These are phyloP conservation scores for Sarcodon aspratus DNA, from an alignment of 768 basidiomycete species.

Conservation along the genomic window DNA sequence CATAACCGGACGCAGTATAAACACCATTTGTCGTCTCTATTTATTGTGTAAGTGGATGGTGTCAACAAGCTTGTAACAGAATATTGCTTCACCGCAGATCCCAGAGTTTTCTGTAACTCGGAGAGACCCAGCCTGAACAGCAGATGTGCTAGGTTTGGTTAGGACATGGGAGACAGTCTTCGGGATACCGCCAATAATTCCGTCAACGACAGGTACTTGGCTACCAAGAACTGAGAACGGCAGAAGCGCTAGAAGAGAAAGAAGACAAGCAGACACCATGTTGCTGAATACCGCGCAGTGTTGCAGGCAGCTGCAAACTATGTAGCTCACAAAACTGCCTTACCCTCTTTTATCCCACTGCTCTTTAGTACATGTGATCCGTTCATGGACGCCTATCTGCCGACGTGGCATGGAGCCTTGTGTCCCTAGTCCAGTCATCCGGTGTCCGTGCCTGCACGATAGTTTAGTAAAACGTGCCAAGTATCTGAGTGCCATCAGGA, in stretches of 20 bases:
- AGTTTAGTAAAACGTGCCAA: too few relatives aligned
- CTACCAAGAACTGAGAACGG: slow-evolving; percentile 14
- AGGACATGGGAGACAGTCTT: background rate
- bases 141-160: background rate
- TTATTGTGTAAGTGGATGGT: background rate
- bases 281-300: too few relatives aligned
- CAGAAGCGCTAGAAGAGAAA: slow-evolving; percentile 7
- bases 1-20: slow-evolving; percentile 53
- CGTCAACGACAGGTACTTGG: slow-evolving; percentile 38
- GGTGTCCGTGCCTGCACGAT: too few relatives aligned
- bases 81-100: slow-evolving; percentile 41
- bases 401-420: too few relatives aligned
- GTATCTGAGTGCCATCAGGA: too few relatives aligned
- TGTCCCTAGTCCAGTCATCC: too few relatives aligned
- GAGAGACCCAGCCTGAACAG: slow-evolving; percentile 18
- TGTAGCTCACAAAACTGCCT: too few relatives aligned
- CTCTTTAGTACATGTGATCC: too few relatives aligned
- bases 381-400: too few relatives aligned
- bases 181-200: slow-evolving; percentile 37
- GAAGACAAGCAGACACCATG: too few relatives aligned
- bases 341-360: too few relatives aligned
- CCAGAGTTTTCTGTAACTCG: slow-evolving; percentile 51
- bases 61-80: background rate
- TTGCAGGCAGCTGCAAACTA: too few relatives aligned
- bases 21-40: slow-evolving; percentile 47